Percentiles rank a stretch among this genome's conserved stretches.
phyloP scores from a whole-genome alignment of 306 rosid genomes.

The Ormosia emarginata region DNA sequence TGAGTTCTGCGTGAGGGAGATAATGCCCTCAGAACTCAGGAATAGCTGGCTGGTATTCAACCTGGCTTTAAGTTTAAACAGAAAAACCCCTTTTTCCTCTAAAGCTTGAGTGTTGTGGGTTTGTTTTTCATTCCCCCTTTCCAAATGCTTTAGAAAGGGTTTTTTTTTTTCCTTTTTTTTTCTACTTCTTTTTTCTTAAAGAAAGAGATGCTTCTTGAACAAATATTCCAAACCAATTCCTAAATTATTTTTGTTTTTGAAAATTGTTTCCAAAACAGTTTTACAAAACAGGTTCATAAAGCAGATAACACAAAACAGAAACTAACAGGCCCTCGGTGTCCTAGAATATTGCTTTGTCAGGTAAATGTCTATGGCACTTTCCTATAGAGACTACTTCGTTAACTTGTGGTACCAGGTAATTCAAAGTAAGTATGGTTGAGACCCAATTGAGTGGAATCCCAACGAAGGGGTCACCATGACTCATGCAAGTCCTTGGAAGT shows the following conservation, averaged over 20 bases:
- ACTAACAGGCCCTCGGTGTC: no score
- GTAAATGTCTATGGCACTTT: no score
- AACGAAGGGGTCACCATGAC: not conserved
- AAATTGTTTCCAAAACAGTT: not conserved
- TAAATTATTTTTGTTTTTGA: not conserved
- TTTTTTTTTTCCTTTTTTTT: not conserved
- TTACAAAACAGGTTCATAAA: not conserved
- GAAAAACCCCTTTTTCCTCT: not conserved
- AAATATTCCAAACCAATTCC: not conserved
- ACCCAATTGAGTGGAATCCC: no score
- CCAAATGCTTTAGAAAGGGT: not conserved
- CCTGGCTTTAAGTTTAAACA: not conserved
- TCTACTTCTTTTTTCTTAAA: not conserved
- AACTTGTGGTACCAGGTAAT: no score
- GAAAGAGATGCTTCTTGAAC: not conserved
- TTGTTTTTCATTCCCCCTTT: not conserved
- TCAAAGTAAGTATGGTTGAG: no score
- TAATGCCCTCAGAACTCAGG: not conserved
- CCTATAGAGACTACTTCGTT: no score
- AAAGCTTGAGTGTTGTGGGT: not conserved
- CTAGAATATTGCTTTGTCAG: no score
- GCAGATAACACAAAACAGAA: not conserved
- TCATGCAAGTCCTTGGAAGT: not conserved
- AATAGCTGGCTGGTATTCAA: not conserved
- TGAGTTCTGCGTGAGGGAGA: not conserved